Evolutionary conservation across 306 rosid species (phyloP), one percentile per base, ranked within the genome.

Genomic region (Vigna trinervia): DNA sequence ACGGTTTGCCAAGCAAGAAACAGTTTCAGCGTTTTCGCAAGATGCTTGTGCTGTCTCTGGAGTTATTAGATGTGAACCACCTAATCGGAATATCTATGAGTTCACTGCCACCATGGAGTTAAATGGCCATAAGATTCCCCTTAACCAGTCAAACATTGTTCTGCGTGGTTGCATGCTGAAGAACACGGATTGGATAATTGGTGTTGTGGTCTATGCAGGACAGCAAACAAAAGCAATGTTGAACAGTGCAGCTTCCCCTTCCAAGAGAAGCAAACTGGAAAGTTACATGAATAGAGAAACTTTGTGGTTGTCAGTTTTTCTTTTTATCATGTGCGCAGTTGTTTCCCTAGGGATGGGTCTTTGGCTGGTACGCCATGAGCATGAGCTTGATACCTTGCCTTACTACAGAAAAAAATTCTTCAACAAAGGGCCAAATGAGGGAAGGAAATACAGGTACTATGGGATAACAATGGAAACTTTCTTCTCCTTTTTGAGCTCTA

Each of bases 211-310:
- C 62, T 90, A 90, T 86, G 97, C 97, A 1, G 97, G 97, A 43
- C 91, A 87, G 80, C 96, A 93, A 85, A 93, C 97, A 20, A 93
- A 93, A 84, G 98, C 96, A 36, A 93, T 90, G 94, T 15, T 93
- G 83, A 93, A 93, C 69, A 90, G 90, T 78, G 89, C 96, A 26
- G 89, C 89, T 77, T 83, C 93, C 45, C 94, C 96, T 62, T 82
- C 93, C 56, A 93, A 93, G 87, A 86, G 94, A 81, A 93, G 98
- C 86, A 87, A 69, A 77, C 87, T 93, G 66, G 96, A 93, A 79
- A 68, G 86, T 59, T 91, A 88, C 84, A 93, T 90, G 98, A 93
- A 93, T 54, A 86, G 93, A 75, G 96, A 91, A 86, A 89, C 93
- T 74, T 58, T 90, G 23, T 85, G 92, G 90, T 51, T 93, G 75